These are phyloP conservation scores for Cladophialophora carrionii DNA, from an alignment of 2,329 filamentous ascomycete species.

Conservation along the genomic window DNA sequence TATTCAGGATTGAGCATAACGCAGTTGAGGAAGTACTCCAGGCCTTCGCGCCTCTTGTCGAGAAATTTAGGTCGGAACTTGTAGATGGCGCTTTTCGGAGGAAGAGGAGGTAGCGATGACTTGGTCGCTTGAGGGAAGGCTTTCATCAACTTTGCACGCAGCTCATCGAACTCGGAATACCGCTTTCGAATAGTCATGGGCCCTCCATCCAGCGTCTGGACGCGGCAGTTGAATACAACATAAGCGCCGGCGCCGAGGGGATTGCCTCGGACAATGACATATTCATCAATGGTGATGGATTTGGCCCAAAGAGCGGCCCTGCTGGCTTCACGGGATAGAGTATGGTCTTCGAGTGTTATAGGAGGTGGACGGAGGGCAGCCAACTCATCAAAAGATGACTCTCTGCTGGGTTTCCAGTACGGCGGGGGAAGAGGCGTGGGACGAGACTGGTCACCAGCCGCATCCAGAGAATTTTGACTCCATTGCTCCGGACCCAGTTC, in stretches of 20 bases:
- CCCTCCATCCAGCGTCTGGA: constrained; percentile 75
- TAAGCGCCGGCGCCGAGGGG: constrained; percentile 72
- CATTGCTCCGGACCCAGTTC: constrained; percentile 15
- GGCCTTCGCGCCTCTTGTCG: constrained; percentile 76
- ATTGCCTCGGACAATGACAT: constrained; percentile 61
- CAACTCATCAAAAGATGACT: constrained; percentile 47
- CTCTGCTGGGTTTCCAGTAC: constrained; percentile 52
- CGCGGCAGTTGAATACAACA: constrained; percentile 88
- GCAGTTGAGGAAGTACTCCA: constrained; percentile 94
- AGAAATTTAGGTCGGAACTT: constrained; percentile 81
- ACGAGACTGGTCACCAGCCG: constrained; percentile 9
- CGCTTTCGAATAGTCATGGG: constrained; percentile 63
- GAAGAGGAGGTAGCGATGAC: constrained; percentile 71
- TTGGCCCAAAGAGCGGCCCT: constrained; percentile 65
- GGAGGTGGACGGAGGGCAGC: constrained; percentile 48
- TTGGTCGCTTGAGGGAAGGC: constrained; percentile 83
- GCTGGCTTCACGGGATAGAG: constrained; percentile 56
- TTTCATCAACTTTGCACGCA: constrained; percentile 71
- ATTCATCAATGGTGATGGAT: constrained; percentile 64
- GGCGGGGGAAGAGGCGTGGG: constrained; percentile 42
- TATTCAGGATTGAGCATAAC: constrained; percentile 92
- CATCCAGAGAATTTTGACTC: background rate
- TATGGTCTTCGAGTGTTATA: constrained; percentile 68
- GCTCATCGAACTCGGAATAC: constrained; percentile 91
- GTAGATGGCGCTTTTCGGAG: constrained; percentile 85